Base-by-base conservation (phyloP, 805 yeast species). In the Wickerhamiella domercqiae region DNA sequence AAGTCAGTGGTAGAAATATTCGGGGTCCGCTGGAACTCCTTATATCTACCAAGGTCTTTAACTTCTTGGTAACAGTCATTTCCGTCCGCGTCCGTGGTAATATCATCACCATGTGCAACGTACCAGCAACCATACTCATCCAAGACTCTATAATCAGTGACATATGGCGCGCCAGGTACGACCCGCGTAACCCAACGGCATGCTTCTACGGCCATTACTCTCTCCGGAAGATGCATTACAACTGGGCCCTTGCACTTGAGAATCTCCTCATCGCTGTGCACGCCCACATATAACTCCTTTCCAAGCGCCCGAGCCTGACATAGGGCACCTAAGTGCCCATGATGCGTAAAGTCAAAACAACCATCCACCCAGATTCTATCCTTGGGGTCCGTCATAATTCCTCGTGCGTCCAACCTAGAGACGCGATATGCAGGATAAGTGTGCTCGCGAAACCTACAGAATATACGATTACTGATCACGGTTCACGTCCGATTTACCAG, bases 31-130 rank as follows among this genome's bases (percentile, higher is more conserved):
- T 81, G 84, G 32, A 90, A 97, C n/a, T 82, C 83, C 16, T 76
- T 68, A 54, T 87, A 81, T 47, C 87, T 61, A n/a, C 93, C 94
- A 53, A 73, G 59, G 38, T 81, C 82, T 55, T 87, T 86, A 47
- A 86, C 81, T 19, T 56, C 66, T 40, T 78, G 77, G 59, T 90
- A 90, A 51, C 96, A 83, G 59, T 90, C 98, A 39, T 81, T 75
- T 2, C 98, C 98, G 52, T 82, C 68, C 13, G 94, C 94, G 58
- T 90, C 97, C 2, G 96, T 80, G 19, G 96, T 90, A 47, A 90
- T 83, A 54, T 90, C 98, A 58, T 90, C 98, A 5, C 98, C 98
- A 57, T 90, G 98, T 7, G 90, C 94, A n/a, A 90, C 98, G 55
- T 75, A 90, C 52, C 72, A 60, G 61, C 98, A 90, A 5, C 70